Conservation (phyloP, 2,329 filamentous ascomycete genomes). For the Trichoderma pleuroti region DNA sequence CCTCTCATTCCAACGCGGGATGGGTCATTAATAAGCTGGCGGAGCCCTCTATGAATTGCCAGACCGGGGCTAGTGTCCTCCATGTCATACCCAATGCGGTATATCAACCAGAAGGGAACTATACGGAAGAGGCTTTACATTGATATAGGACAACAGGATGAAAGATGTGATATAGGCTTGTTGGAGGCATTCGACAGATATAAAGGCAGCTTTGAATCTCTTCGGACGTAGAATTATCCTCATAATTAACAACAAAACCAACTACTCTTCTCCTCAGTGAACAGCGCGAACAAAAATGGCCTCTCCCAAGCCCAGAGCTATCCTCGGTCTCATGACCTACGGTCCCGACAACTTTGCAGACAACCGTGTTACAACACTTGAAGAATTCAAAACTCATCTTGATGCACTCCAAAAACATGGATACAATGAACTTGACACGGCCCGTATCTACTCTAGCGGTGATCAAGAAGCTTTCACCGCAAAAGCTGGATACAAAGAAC, state of each 20-base stretch:
- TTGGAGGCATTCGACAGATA: neutral
- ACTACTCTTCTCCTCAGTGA: neutral
- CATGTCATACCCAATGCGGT: slow-evolving; percentile 2
- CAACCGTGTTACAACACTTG: slow-evolving; percentile 13
- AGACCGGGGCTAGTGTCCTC: neutral
- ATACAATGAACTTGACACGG: slow-evolving; percentile 13
- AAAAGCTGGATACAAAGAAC: slow-evolving; percentile 15
- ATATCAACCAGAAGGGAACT: neutral
- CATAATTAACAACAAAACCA: neutral
- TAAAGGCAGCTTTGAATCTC: neutral
- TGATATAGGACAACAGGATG: neutral
- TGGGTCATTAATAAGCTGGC: neutral
- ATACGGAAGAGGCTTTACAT: neutral
- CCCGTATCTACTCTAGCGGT: slow-evolving; percentile 5
- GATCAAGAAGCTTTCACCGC: slow-evolving; percentile 14
- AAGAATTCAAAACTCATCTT: neutral
- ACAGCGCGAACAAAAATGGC: neutral
- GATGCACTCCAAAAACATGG: slow-evolving; percentile 1
- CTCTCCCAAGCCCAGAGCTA: slow-evolving; percentile 4
- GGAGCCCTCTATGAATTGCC: neutral
- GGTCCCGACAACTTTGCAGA: neutral
- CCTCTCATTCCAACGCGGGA: neutral
- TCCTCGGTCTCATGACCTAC: slow-evolving; percentile 18
- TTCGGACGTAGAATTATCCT: neutral
- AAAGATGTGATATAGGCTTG: neutral